Conservation (phyloP, 371 early-diverging fungal species). For the Mucor mucedo region DNA sequence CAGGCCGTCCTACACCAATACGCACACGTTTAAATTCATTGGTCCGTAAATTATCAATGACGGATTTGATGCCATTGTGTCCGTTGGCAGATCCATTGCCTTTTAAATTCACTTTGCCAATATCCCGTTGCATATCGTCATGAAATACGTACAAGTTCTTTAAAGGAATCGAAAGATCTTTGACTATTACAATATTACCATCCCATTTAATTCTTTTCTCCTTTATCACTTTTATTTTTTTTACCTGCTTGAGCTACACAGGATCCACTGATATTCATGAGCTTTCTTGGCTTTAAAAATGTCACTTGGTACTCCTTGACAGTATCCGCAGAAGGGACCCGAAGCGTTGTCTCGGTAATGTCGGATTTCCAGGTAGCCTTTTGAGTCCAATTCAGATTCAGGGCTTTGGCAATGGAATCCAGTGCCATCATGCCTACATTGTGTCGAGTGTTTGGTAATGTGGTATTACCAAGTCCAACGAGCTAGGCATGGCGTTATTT, state of each 20-base stretch:
- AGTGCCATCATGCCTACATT: constrained; percentile 79
- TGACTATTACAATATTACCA: constrained; percentile 28
- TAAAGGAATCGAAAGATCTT: constrained; percentile 41
- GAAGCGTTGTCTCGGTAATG: constrained; percentile 39
- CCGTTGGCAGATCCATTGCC: constrained; percentile 65
- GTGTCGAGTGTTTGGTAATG: constrained; percentile 71
- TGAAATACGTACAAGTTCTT: constrained; percentile 69
- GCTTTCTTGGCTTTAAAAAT: constrained; percentile 64
- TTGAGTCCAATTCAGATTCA: constrained; percentile 54
- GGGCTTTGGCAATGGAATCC: constrained; percentile 58
- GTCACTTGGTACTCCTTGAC: constrained; percentile 49
- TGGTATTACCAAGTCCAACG: constrained; percentile 77
- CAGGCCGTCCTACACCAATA: constrained; percentile 73
- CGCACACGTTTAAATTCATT: constrained; percentile 64
- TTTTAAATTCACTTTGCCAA: constrained; percentile 71
- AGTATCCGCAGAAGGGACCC: constrained; percentile 20
- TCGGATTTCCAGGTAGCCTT: constrained; percentile 51
- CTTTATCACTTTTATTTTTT: not conserved
- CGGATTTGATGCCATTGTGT: constrained; percentile 81
- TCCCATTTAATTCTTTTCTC: not conserved
- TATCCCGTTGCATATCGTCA: constrained; percentile 76
- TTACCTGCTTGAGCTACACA: constrained; percentile 74
- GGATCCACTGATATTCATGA: constrained; percentile 77
- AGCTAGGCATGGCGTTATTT: constrained; percentile 39
- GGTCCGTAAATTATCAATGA: constrained; percentile 57